Base-by-base conservation (phyloP, 176 grass and related monocot species). In the Cocos nucifera region DNA sequence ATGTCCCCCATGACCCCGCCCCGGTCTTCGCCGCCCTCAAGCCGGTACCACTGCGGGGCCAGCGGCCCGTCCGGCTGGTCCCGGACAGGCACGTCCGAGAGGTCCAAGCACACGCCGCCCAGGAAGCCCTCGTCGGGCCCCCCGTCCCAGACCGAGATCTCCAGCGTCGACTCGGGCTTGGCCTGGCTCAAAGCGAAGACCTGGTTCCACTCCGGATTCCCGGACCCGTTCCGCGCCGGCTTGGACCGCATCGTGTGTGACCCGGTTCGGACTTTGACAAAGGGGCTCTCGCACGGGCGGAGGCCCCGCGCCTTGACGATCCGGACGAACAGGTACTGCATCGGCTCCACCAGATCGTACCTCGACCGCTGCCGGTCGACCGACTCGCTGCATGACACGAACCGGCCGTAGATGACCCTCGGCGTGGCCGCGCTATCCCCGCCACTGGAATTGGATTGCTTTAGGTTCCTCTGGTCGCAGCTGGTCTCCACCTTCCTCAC, bases 21-120 rank as follows among this genome's bases (percentile, higher is more conserved):
- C 0, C 48, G 39, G 0, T 71, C 75, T 28, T 80, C 84, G 49
- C 76, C 72, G n/a, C 93, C 87, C 62, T 98, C 87, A 10, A 98
- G 93, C 44, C 84, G 71, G 64, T 98, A 98, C 93, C 93, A 98
- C 70, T 92, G 87, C 10, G 93, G 84, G 7, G 93, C 87, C 17
- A 89, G 79, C 3, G 84, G 93, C 24, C 87, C 93, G 12, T 89
- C 87, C 0, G 93, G 87, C 66, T 85, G 78, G 29, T 92, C 84
- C 16, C 84, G 80, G 61, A 92, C 81, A 0, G 84, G 93, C 25
- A 92, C 87, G 75, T 98, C 79, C 9, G 93, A 92, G 55, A 98
- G 79, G 73, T 98, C 93, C 55, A 98, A 98, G 85, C 93, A 92
- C 56, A 98, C 93, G 24, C 87, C 93, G 19, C 92, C 87, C 39